phyloP scores from a whole-genome alignment of 164 flowering plant genomes.

The Chloranthus sessilifolius region DNA sequence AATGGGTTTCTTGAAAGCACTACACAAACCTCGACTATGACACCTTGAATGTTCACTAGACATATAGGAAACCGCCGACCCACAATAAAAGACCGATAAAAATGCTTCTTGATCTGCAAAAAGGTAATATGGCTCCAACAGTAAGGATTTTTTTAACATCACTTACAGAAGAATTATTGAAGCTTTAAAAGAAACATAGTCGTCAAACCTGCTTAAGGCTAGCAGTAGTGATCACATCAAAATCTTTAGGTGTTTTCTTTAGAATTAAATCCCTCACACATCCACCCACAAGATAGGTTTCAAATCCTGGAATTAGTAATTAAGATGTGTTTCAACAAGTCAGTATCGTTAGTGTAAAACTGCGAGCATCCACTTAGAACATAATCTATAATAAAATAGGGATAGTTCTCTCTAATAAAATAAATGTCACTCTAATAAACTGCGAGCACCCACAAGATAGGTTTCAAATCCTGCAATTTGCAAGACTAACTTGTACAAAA shows the following conservation, averaged over 20 bases:
- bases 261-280: slow-evolving; percentile 89
- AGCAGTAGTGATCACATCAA: slow-evolving; percentile 87
- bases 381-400: too few species aligned
- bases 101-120: slow-evolving; percentile 45
- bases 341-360: too few species aligned
- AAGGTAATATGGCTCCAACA: slow-evolving; percentile 1
- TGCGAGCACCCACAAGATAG: too few species aligned
- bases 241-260: slow-evolving; percentile 77
- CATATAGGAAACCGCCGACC: slow-evolving; percentile 87
- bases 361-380: too few species aligned
- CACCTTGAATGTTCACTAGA: slow-evolving; percentile 38
- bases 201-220: slow-evolving; percentile 51
- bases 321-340: too few species aligned
- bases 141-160: not conserved
- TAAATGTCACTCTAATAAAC: too few species aligned
- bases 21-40: slow-evolving; percentile 57
- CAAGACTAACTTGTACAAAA: too few species aligned
- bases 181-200: not conserved
- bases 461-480: too few species aligned
- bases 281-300: slow-evolving; percentile 91
- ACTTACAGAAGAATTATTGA: too few species aligned
- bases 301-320: too few species aligned
- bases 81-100: slow-evolving; percentile 40
- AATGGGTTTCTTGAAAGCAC: slow-evolving; percentile 4
- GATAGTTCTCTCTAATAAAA: too few species aligned